These are phyloP conservation scores for Backusella tuberculispora DNA, from an alignment of 192 early-diverging fungal species.

Conservation along the genomic window DNA sequence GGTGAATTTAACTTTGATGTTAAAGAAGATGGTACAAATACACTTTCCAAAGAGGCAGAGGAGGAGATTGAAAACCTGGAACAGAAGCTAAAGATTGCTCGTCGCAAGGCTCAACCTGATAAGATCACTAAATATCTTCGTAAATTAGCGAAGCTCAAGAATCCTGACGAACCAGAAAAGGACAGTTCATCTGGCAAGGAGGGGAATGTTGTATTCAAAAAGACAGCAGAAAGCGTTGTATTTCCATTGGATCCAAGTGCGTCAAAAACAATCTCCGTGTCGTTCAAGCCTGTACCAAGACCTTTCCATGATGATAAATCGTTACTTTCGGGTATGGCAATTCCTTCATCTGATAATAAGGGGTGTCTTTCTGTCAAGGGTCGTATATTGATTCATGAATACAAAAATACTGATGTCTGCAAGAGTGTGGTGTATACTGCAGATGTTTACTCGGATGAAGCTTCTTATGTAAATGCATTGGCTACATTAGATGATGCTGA, in stretches of 20 bases:
- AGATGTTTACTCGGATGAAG: constrained; percentile 52
- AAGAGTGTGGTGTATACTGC: constrained; percentile 69
- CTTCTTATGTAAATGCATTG: constrained; percentile 32
- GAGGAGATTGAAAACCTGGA: constrained; percentile 96
- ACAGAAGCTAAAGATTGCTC: constrained; percentile 97
- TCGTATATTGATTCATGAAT: constrained; percentile 74
- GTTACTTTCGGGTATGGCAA: not conserved
- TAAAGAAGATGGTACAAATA: constrained; percentile 62
- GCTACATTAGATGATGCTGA: not conserved
- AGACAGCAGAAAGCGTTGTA: constrained; percentile 63
- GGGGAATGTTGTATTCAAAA: constrained; percentile 44
- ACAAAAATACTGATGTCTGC: constrained; percentile 81
- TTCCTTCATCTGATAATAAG: constrained; percentile 5
- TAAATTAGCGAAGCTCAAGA: constrained; percentile 66
- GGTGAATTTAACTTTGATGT: constrained; percentile 69
- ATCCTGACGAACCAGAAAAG: constrained; percentile 23
- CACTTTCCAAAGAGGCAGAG: constrained; percentile 71
- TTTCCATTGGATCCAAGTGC: constrained; percentile 71
- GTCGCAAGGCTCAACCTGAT: constrained; percentile 83
- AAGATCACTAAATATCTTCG: constrained; percentile 84
- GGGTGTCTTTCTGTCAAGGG: constrained; percentile 44
- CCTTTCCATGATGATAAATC: constrained; percentile 32
- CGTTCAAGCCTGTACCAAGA: constrained; percentile 54
- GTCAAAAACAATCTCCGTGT: constrained; percentile 67
- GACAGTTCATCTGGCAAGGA: constrained; percentile 18